Evolutionary conservation across 192 early-diverging fungal genomes (phyloP), one percentile per base, ranked within the genome.

Genomic region (Coemansia sp.): DNA sequence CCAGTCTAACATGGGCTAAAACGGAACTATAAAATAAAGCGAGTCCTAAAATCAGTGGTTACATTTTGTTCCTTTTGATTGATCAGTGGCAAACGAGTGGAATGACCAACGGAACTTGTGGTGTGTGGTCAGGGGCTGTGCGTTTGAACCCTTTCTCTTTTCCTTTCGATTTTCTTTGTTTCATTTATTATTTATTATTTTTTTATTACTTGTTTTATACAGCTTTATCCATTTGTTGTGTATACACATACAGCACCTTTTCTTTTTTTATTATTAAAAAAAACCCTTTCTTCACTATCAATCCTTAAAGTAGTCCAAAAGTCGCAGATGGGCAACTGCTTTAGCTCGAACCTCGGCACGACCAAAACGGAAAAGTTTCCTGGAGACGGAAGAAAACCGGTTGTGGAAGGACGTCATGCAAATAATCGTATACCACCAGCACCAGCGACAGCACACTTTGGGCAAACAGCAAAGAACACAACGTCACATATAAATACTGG

Each of bases 291-390:
- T 45, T 12, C 3, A 1, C 7, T 22, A 10, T 54, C 11, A 54
- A 25, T 25, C 51, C 16, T 25, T 12, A 64, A 5, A 22, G 7
- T 20, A n/a, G 32, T 51, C 10, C 10, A 8, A 12, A 12, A 12
- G 12, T 16, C 42, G 3, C 11, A 12, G 42, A 69, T 69, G 68
- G 68, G 68, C 11, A 56, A 60, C 17, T 69, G 68, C 32, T 49
- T 63, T 22, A 69, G 68, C 61, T 29, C 30, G 30, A 54, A 54
- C 51, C 20, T 54, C 18, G 7, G 29, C 51, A 6, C 51, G 51
- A 12, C 42, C 10, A 54, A 30, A 17, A 25, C 7, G 51, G 50
- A 34, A 38, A 20, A 56, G 28, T 31, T 58, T 33, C 56, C 36
- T 18, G 42, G 42, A 45, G 3, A 45, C 7, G 42, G 42, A 8